phyloP scores from a whole-genome alignment of 305 asterid genomes.

The Fraxinus sp. region DNA sequence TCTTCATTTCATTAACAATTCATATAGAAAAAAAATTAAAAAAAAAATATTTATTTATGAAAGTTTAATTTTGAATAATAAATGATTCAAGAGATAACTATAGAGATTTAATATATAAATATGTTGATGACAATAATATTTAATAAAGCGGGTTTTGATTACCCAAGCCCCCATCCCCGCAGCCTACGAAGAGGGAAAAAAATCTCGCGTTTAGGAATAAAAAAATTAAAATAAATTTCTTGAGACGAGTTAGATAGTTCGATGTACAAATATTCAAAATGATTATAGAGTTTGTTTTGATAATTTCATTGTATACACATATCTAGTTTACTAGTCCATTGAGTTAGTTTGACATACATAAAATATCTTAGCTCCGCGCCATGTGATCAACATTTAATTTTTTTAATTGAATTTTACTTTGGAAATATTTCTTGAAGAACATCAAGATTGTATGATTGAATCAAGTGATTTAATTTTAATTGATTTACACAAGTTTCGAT shows the following conservation, averaged over 20 bases:
- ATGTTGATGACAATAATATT: no score
- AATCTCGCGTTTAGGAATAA: neutral
- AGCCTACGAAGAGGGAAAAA: neutral
- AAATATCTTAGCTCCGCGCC: neutral
- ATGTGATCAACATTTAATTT: neutral
- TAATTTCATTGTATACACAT: neutral
- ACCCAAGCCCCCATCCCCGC: neutral
- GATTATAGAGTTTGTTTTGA: neutral
- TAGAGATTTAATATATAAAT: no score
- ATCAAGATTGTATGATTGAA: neutral
- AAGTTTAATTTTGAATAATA: neutral
- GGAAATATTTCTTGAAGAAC: neutral
- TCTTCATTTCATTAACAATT: neutral
- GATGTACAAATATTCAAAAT: neutral
- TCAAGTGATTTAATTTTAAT: neutral
- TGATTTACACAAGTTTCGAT: neutral
- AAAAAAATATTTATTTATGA: neutral
- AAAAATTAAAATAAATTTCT: neutral
- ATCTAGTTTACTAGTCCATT: neutral
- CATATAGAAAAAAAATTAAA: neutral
- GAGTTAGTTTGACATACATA: neutral
- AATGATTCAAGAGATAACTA: neutral
- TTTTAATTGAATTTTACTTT: neutral
- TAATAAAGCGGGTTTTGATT: neutral
- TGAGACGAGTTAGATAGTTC: neutral